These are phyloP conservation scores for Wilhelminamyces savonicus DNA, from an alignment of 805 yeast genomes.

Conservation along the genomic window DNA sequence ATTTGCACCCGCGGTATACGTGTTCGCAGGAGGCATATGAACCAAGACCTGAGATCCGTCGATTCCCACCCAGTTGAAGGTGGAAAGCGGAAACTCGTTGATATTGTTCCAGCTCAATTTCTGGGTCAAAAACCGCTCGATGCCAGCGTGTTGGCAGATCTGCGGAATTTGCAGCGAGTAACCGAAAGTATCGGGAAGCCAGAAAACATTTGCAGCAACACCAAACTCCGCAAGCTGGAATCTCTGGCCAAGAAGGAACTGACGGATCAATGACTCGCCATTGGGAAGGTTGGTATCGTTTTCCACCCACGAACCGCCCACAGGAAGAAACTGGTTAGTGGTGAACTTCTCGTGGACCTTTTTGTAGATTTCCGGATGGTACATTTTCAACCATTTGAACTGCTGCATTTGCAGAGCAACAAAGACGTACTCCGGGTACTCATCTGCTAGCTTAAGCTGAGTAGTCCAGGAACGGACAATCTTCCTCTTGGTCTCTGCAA, in stretches of 20 bases:
- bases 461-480: slow-evolving; percentile 94
- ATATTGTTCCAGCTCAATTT: slow-evolving; percentile 96
- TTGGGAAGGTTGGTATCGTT: slow-evolving; percentile 93
- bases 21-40: slow-evolving; percentile 97
- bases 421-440: slow-evolving; percentile 88
- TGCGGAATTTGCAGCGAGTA: slow-evolving; percentile 95
- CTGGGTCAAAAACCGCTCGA: slow-evolving; percentile 82
- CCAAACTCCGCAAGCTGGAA: slow-evolving; percentile 81
- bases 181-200: slow-evolving; percentile 98
- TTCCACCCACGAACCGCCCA: slow-evolving; percentile 99
- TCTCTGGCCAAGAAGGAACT: slow-evolving; percentile 84
- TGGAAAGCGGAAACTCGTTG: slow-evolving; percentile 80
- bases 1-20: slow-evolving; percentile 89
- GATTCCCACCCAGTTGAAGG: slow-evolving; percentile 93
- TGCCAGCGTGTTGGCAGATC: slow-evolving; percentile 79
- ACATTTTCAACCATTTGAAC: slow-evolving; percentile 82
- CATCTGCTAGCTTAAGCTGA: slow-evolving; percentile 75
- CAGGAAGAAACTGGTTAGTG: slow-evolving; percentile 74
- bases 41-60: slow-evolving; percentile 91
- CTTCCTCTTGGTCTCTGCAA: slow-evolving; percentile 90
- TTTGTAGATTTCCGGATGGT: slow-evolving; percentile 75
- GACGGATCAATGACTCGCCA: slow-evolving; percentile 87
- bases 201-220: slow-evolving; percentile 63
- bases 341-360: slow-evolving; percentile 60
- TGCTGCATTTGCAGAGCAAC: slow-evolving; percentile 97